Evolutionary conservation across 176 grass and related monocot genomes (phyloP).

Genomic region (Oryza longistaminata): DNA sequence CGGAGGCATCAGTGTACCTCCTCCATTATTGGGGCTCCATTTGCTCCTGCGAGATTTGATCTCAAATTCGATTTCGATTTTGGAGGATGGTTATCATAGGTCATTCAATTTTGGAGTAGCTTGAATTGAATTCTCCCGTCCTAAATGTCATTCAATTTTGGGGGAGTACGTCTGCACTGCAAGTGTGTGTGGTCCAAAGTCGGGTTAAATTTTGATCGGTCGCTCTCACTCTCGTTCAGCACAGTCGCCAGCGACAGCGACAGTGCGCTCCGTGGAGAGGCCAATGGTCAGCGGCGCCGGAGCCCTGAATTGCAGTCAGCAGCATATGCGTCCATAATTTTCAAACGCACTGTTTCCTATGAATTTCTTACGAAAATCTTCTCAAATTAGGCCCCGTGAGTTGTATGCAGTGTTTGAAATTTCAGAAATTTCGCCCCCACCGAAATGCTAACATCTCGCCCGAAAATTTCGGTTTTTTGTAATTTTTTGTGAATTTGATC

Average conservation of each 20-base stretch:
- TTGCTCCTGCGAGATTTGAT: not conserved
- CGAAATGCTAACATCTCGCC: no score
- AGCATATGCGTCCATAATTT: no score
- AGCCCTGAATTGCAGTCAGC: not conserved
- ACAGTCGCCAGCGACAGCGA: not conserved
- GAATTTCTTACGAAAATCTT: no score
- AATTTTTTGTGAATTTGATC: no score
- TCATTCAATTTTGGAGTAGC: not conserved
- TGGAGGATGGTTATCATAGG: not conserved
- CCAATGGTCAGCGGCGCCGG: not conserved
- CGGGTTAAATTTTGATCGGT: not conserved
- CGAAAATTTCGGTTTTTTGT: no score
- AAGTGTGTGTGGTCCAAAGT: not conserved
- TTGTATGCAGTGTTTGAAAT: no score
- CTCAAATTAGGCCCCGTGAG: no score
- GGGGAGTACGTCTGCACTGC: not conserved
- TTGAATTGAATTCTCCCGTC: no score
- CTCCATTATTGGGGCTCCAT: slow-evolving; percentile 26
- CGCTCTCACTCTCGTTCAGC: not conserved
- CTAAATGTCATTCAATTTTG: no score
- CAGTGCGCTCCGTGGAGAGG: not conserved
- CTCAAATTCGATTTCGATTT: not conserved
- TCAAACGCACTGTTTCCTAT: no score
- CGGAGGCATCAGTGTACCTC: not conserved
- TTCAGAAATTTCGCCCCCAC: no score